Evolutionary conservation across 257 asterid species (phyloP), one percentile per base, ranked within the genome.

Genomic region (Solanum appendiculatum): DNA sequence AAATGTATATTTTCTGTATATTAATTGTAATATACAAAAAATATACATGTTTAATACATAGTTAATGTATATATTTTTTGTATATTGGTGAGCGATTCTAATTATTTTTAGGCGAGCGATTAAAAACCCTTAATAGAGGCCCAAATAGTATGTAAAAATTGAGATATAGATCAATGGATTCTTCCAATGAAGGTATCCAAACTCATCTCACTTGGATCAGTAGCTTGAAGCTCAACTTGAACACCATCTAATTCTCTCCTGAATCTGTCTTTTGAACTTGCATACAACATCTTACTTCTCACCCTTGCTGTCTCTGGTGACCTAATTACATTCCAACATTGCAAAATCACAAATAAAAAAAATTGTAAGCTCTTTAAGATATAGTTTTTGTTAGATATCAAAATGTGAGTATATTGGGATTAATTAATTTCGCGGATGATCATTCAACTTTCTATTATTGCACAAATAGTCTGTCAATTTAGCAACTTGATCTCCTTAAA

Each of bases 141-240:
- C 54, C 37, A 44, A 3, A 25, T 27, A 16, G 40, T 44, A 78
- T 25, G 37, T 8, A n/a, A 78, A 78, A 44, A 77, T 75, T 75
- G 33, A 42, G 56, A 23, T 2, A 34, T 2, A 74, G 5, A 81
- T 90, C 85, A 94, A 85, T 84, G 88, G 82, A 95, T 95, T 86
- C 95, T 87, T 34, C 93, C 92, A 85, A 90, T 89, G 88, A 93
- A 88, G 72, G 44, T 90, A 70, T 93, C 95, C 92, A 93, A 89
- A 90, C 97, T 93, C 97, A 94, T 92, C 88, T 94, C 95, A 74
- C 97, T 94, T 13, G 95, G 93, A 89, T 94, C 97, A 34, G 97
- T 94, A 36, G 93, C 95, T 72, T 94, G 97, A 18, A 94, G 86
- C 90, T 94, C 97, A 23, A 93, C 95, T 78, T 92, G 97, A 84